These are phyloP conservation scores for Coemansia sp. DNA, from an alignment of 192 early-diverging fungal genomes.

Conservation along the genomic window DNA sequence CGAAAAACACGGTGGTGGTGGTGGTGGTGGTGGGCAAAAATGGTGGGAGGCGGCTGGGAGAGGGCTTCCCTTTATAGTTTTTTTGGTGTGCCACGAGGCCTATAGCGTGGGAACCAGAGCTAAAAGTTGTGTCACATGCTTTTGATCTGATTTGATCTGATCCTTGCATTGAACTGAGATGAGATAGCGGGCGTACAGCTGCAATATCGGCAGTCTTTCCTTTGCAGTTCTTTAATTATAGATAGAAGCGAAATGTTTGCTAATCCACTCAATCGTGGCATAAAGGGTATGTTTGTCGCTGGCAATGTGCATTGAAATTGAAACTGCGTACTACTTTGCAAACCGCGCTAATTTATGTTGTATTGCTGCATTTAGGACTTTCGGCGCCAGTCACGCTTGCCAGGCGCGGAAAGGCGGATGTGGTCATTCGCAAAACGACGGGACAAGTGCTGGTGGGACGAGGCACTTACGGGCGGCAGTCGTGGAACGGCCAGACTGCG, in stretches of 20 bases:
- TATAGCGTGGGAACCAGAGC: not conserved
- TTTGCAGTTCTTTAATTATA: too few species aligned
- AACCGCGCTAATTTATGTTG: not conserved
- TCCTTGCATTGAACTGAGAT: not conserved
- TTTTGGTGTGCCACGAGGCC: not conserved
- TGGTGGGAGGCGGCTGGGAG: not conserved
- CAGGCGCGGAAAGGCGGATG: slow-evolving; percentile 57
- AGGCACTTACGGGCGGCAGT: slow-evolving; percentile 76
- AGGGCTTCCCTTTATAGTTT: slow-evolving; percentile 10
- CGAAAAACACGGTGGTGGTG: not conserved
- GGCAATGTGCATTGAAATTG: not conserved
- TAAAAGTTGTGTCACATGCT: not conserved
- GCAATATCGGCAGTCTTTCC: not conserved
- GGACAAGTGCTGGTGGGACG: slow-evolving; percentile 60
- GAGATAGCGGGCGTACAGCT: not conserved
- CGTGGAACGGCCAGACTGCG: slow-evolving; percentile 83
- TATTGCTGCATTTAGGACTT: slow-evolving; percentile 23
- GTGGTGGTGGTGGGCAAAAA: not conserved
- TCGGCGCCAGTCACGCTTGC: slow-evolving; percentile 24
- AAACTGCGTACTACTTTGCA: not conserved
- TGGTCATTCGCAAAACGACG: slow-evolving; percentile 47
- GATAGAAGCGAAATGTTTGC: slow-evolving; percentile 20
- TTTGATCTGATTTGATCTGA: slow-evolving; percentile 1
- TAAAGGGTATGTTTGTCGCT: slow-evolving; percentile 27
- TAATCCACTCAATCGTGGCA: slow-evolving; percentile 30